Evolutionary conservation across 768 basidiomycete genomes (phyloP).

Genomic region (Leccinum subgranulosum): DNA sequence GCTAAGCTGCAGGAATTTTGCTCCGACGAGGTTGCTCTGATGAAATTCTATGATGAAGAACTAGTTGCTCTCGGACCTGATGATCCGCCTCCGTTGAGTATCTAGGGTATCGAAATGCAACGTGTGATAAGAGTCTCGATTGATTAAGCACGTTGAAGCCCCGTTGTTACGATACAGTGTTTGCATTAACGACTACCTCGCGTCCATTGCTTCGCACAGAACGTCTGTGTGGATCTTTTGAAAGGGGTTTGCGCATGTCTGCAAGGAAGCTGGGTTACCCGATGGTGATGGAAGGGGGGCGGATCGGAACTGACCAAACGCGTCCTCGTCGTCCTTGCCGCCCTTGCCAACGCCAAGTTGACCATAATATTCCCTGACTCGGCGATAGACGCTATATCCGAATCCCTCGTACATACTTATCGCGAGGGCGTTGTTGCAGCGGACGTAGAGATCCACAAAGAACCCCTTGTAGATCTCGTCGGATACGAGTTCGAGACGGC

Average conservation of each 20-base stretch:
- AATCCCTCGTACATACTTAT: constrained; percentile 90
- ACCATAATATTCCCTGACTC: constrained; percentile 90
- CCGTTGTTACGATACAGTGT: constrained; percentile 33
- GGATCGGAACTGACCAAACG: constrained; percentile 67
- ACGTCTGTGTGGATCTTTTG: constrained; percentile 55
- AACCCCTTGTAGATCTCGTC: constrained; percentile 77
- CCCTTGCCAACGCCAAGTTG: constrained; percentile 71
- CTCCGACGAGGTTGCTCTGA: constrained; percentile 49
- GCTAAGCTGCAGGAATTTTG: constrained; percentile 63
- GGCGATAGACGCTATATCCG: constrained; percentile 89
- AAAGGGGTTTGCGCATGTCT: constrained; percentile 75
- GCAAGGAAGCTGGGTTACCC: constrained; percentile 1
- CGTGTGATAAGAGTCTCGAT: constrained; percentile 3
- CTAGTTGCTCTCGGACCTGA: constrained; percentile 47
- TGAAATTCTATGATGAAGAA: constrained; percentile 72
- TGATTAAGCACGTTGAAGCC: constrained; percentile 6
- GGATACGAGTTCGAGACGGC: constrained; percentile 80
- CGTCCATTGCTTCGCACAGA: constrained; percentile 71
- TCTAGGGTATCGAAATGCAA: constrained; percentile 26
- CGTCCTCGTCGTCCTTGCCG: constrained; percentile 84
- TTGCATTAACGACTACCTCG: constrained; percentile 59
- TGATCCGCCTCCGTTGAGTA: constrained; percentile 43
- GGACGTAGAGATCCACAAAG: constrained; percentile 96
- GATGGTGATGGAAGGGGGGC: not conserved
- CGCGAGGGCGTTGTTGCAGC: constrained; percentile 81